Evolutionary conservation across 225 moss, liverwort and hornwort genomes (phyloP).

Genomic region (Polytrichum commune): DNA sequence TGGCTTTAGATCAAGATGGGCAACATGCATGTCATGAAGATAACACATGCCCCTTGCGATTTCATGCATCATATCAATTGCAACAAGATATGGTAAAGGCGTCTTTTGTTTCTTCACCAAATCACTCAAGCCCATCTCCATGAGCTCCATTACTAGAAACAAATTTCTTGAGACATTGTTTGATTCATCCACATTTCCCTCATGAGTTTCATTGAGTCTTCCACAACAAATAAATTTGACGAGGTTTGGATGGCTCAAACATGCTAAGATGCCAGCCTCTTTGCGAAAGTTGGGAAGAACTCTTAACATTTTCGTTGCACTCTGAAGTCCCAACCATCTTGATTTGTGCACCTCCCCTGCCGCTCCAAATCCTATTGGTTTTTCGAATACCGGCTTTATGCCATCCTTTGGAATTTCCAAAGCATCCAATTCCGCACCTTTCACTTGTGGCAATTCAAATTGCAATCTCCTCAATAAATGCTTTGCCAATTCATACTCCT

Average conservation of each 20-base stretch:
- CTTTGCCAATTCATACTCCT: no score
- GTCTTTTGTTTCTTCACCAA: neutral
- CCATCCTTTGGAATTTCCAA: no score
- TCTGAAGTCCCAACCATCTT: constrained; percentile 12
- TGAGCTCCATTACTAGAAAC: neutral
- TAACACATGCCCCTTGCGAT: constrained; percentile 6
- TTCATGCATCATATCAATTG: neutral
- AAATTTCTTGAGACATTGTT: no score
- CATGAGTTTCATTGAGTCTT: neutral
- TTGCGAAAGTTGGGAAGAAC: constrained; percentile 9
- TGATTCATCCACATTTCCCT: neutral
- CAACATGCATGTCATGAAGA: constrained; percentile 1
- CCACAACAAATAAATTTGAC: constrained; percentile 23
- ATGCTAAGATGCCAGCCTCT: constrained; percentile 11
- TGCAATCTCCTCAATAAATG: no score
- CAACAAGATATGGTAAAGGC: neutral
- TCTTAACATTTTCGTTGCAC: constrained; percentile 13
- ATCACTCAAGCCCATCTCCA: neutral
- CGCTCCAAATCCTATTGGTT: no score
- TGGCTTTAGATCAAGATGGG: constrained; percentile 10
- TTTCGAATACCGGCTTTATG: rapidly evolving
- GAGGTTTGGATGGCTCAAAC: constrained; percentile 13
- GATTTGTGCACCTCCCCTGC: neutral
- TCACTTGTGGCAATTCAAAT: no score
- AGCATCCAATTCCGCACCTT: no score